A percentile compares a stretch with the other conserved stretches of the same genome.
Evolutionary conservation across 805 yeast genomes (phyloP).

Genomic region (Candida oleophila): DNA sequence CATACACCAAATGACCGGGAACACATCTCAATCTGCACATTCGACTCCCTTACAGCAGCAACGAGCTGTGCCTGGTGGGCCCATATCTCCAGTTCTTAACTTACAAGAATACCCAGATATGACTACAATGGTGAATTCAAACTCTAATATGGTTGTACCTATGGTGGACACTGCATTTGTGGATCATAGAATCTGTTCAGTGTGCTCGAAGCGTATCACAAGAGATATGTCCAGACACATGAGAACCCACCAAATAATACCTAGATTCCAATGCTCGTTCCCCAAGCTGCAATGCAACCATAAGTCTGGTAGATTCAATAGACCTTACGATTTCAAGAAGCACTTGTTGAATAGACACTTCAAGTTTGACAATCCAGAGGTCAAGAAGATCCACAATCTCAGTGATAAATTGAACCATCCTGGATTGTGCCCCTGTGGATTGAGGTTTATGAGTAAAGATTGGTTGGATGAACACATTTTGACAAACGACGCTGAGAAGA

Average conservation of each 20-base stretch:
- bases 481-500: slow-evolving; percentile 17
- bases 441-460: slow-evolving; percentile 28
- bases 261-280: slow-evolving; percentile 58
- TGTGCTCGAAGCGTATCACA: slow-evolving; percentile 54
- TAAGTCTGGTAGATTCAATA: slow-evolving; percentile 59
- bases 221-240: slow-evolving; percentile 64
- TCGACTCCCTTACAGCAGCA: background rate
- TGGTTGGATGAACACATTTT: slow-evolving; percentile 40
- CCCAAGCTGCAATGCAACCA: slow-evolving; percentile 57
- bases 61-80: background rate
- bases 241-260: slow-evolving; percentile 57
- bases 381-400: slow-evolving; percentile 47
- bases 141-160: slow-evolving; percentile 30
- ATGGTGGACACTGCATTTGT: slow-evolving; percentile 38
- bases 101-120: slow-evolving; percentile 33
- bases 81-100: slow-evolving; percentile 5
- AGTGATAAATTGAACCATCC: slow-evolving; percentile 49
- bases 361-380: slow-evolving; percentile 46
- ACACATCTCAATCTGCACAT: background rate
- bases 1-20: background rate
- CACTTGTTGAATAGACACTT: slow-evolving; percentile 63
- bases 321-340: slow-evolving; percentile 68
- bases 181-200: slow-evolving; percentile 43
- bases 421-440: slow-evolving; percentile 52
- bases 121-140: slow-evolving; percentile 38